phyloP scores from a whole-genome alignment of 768 basidiomycete species.

The Suillus luteus region DNA sequence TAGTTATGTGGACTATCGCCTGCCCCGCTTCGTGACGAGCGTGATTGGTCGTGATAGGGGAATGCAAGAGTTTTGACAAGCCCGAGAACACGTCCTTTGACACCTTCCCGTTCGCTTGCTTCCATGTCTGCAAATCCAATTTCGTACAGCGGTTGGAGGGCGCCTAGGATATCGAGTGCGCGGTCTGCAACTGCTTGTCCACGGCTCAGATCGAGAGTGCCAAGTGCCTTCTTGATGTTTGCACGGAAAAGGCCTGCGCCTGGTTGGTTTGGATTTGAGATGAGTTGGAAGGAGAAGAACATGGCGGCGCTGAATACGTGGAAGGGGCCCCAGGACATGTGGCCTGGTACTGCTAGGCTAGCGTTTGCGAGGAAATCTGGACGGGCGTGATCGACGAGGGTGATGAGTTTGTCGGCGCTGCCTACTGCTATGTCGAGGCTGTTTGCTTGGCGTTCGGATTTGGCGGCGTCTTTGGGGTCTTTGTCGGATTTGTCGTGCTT shows the following conservation, averaged over 20 bases:
- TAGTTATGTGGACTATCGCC: slow-evolving; percentile 50
- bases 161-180: slow-evolving; percentile 67
- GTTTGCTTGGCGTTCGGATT: slow-evolving; percentile 46
- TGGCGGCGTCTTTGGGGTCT: slow-evolving; percentile 18
- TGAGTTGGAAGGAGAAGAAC: slow-evolving; percentile 90
- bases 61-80: slow-evolving; percentile 77
- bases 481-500: slow-evolving; percentile 34
- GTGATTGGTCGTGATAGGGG: slow-evolving; percentile 72
- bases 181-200: slow-evolving; percentile 74
- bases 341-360: slow-evolving; percentile 72
- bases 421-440: slow-evolving; percentile 75
- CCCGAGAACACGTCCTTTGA: slow-evolving; percentile 60
- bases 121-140: slow-evolving; percentile 56
- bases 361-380: slow-evolving; percentile 75
- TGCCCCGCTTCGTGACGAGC: slow-evolving; percentile 39
- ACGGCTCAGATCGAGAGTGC: slow-evolving; percentile 64
- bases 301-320: slow-evolving; percentile 86
- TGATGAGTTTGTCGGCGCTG: slow-evolving; percentile 77
- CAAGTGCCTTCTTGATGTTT: slow-evolving; percentile 69
- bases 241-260: slow-evolving; percentile 76
- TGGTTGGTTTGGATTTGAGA: slow-evolving; percentile 77
- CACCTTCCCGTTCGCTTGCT: slow-evolving; percentile 55
- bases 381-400: slow-evolving; percentile 73
- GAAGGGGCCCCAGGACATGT: slow-evolving; percentile 83
- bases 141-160: slow-evolving; percentile 74